phyloP scores from a whole-genome alignment of 108 stramenopile genomes.

The Discostella stelligeroides region DNA sequence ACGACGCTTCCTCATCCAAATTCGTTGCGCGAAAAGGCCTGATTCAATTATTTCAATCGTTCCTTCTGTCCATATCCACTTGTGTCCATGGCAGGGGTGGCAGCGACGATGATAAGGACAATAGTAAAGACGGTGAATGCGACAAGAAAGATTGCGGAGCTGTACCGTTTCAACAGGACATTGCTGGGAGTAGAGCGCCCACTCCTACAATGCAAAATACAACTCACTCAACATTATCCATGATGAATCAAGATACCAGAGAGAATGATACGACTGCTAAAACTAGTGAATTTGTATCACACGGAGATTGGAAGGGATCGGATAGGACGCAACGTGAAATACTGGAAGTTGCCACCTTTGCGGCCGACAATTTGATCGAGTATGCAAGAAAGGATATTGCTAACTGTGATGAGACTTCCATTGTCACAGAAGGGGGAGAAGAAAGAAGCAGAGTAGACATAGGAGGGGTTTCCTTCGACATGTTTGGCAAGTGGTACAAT shows the following conservation, averaged over 20 bases:
- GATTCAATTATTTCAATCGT: conserved; percentile 62
- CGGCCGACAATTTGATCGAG: conserved; percentile 65
- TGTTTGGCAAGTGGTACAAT: conserved; percentile 85
- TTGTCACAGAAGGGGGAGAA: background rate
- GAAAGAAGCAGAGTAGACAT: background rate
- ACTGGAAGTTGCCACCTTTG: conserved; percentile 70
- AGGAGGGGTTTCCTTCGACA: conserved; percentile 53
- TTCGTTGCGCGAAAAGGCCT: conserved; percentile 39
- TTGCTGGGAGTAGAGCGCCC: conserved; percentile 33
- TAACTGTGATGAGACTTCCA: background rate
- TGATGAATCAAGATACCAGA: too few species aligned
- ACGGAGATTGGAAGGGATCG: conserved; percentile 47
- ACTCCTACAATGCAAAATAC: conserved; percentile 57
- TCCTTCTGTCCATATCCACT: conserved; percentile 67
- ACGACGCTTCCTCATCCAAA: conserved; percentile 32
- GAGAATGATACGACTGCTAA: too few species aligned
- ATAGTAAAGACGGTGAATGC: background rate
- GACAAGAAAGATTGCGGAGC: conserved; percentile 11
- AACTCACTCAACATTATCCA: conserved; percentile 33
- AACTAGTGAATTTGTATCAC: conserved; percentile 16
- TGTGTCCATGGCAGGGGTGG: conserved; percentile 52
- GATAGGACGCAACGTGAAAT: conserved; percentile 66
- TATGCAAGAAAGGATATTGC: conserved; percentile 39
- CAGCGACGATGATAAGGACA: background rate
- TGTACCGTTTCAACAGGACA: conserved; percentile 1